Conservation (phyloP, 2,329 filamentous ascomycete species). For the Capronia coronata region DNA sequence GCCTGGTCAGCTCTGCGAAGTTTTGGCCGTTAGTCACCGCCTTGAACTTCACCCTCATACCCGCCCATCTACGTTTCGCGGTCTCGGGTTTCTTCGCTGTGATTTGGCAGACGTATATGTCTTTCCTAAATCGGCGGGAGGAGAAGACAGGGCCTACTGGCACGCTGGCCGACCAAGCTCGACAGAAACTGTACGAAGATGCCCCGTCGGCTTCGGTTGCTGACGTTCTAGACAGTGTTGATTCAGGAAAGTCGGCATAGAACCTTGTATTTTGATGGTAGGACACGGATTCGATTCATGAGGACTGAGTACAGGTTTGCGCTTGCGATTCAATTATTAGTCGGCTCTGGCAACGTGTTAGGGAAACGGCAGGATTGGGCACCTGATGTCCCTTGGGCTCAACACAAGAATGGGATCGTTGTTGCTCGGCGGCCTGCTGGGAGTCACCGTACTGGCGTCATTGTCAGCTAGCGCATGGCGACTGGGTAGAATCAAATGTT, state of each 20-base stretch:
- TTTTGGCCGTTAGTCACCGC: slow-evolving; percentile 84
- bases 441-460: too few species aligned
- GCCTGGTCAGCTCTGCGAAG: slow-evolving; percentile 72
- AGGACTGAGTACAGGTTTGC: too few species aligned
- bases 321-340: too few species aligned
- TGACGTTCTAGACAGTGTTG: slow-evolving; percentile 10
- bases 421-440: too few species aligned
- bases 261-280: neutral
- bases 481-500: too few species aligned
- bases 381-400: too few species aligned
- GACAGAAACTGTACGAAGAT: slow-evolving; percentile 16
- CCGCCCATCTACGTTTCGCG: slow-evolving; percentile 69
- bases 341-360: too few species aligned
- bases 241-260: neutral
- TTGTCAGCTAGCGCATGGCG: too few species aligned
- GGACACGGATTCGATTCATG: too few species aligned
- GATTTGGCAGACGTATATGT: slow-evolving; percentile 88
- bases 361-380: too few species aligned
- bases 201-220: slow-evolving; percentile 16
- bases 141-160: slow-evolving; percentile 24
- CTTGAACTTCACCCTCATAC: slow-evolving; percentile 75
- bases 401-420: too few species aligned
- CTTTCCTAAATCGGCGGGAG: slow-evolving; percentile 38
- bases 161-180: slow-evolving; percentile 12
- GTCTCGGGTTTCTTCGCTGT: slow-evolving; percentile 75